Percentiles rank a stretch among this genome's conserved stretches.
These are phyloP conservation scores for Brasilioporus rufonigricans DNA, from an alignment of 768 basidiomycete species.

Conservation along the genomic window DNA sequence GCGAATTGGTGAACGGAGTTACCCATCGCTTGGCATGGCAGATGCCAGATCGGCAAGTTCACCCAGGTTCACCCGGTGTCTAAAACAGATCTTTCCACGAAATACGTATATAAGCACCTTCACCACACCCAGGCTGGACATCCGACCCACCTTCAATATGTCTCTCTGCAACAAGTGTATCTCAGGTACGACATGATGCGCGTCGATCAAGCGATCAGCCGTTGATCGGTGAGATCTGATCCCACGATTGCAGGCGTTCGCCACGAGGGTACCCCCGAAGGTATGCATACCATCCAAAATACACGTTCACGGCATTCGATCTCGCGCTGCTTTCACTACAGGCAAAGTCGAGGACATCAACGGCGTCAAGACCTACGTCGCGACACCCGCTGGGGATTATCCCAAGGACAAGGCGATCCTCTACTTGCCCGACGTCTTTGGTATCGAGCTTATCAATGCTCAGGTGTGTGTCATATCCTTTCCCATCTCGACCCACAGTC, in stretches of 20 bases:
- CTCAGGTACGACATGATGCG: slow-evolving; percentile 37
- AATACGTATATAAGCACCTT: slow-evolving; percentile 14
- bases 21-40: background rate
- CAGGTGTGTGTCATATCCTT: slow-evolving; percentile 34
- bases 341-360: slow-evolving; percentile 43
- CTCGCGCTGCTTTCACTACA: slow-evolving; percentile 18
- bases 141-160: slow-evolving; percentile 32
- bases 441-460: slow-evolving; percentile 44
- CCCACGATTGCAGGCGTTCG: slow-evolving; percentile 37
- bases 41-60: background rate
- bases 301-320: background rate
- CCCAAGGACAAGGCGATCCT: slow-evolving; percentile 56
- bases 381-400: slow-evolving; percentile 49
- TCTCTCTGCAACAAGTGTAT: slow-evolving; percentile 57
- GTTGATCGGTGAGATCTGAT: slow-evolving; percentile 2
- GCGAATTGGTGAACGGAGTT: background rate
- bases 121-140: background rate
- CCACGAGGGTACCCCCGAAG: slow-evolving; percentile 48
- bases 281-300: slow-evolving; percentile 23
- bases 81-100: background rate
- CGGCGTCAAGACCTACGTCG: slow-evolving; percentile 51
- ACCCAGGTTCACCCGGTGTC: background rate
- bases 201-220: background rate
- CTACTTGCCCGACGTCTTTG: slow-evolving; percentile 53
- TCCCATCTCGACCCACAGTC: too few species aligned